Percentiles rank a stretch among this genome's conserved stretches.
phyloP scores from a whole-genome alignment of 345 rosid genomes.

The Corchorus olitorius region DNA sequence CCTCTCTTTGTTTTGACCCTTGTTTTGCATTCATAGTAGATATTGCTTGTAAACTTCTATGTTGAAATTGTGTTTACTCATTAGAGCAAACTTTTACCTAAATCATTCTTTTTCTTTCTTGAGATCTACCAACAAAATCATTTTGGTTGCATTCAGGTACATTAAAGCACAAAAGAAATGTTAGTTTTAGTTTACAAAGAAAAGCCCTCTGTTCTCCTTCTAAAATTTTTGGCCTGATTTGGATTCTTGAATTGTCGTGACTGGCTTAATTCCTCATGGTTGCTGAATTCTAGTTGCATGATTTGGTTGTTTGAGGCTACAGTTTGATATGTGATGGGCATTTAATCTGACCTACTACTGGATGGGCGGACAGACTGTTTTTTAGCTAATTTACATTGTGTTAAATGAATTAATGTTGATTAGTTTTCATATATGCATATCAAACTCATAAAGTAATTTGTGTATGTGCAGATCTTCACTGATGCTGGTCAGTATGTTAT shows the following conservation, averaged over 20 bases:
- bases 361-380: neutral
- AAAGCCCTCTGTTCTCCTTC: neutral
- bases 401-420: neutral
- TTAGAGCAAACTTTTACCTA: neutral
- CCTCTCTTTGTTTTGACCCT: neutral
- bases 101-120: neutral
- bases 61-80: neutral
- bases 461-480: constrained; percentile 65
- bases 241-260: neutral
- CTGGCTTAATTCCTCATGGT: neutral
- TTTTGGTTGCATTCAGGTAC: neutral
- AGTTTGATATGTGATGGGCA: neutral
- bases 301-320: neutral
- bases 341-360: neutral
- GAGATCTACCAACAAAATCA: neutral
- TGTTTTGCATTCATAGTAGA: neutral
- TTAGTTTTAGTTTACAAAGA: neutral
- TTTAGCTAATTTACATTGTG: neutral
- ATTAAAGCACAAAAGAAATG: neutral
- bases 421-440: neutral
- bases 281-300: constrained; percentile 7
- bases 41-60: neutral
- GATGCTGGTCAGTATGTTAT: constrained; percentile 99
- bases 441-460: neutral
- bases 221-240: neutral